Base-by-base conservation (phyloP, 805 yeast species). In the Metschnikowia baotianmanensis region DNA sequence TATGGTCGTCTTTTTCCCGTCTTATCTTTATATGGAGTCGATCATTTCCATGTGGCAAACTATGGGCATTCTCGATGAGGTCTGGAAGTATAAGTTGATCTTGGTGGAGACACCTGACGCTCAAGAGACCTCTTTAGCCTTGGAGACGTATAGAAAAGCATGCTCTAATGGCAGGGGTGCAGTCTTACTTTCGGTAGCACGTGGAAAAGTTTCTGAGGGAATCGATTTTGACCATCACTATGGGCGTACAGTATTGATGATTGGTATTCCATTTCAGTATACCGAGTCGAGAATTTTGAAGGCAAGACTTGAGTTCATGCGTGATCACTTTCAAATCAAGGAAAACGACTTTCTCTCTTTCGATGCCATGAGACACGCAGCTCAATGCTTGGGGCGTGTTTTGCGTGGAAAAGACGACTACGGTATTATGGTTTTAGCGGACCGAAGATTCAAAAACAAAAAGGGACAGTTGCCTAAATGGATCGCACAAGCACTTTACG, bases 331-430 rank as follows among this genome's bases (percentile, higher is more conserved):
- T 60, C 95, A 89, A 55, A 91, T 93, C 41, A 76, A 88, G 48
- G 99, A 93, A 56, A 89, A 87, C 58, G 99, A 93, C 56, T 93
- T 93, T 59, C 61, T 93, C 27, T 90, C 98, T 9, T 93, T 93
- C 72, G 99, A 93, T 65, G 99, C 99, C 11, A 93, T 93, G 99
- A 80, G 99, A 58, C 99, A 93, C 67, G 99, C 98, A 4, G 98
- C 99, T 0, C 99, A 93, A 63, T 93, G 99, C 65, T 67, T 93
- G 56, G 99, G 99, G 9, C 80, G 99, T 59, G 99, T 93, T 40
- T 69, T 93, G 48, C 79, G 99, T 69, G 99, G 99, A 51, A 93
- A 93, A 61, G 97, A 93, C 58, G 99, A 93, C 69, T 93, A 93
- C 62, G 99, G 99, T 48, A 85, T 93, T 52, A 93, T 93, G 99